Evolutionary conservation across 2,329 filamentous ascomycete species (phyloP), one percentile per base, ranked within the genome.

Genomic region (Cladosporium colombiae): DNA sequence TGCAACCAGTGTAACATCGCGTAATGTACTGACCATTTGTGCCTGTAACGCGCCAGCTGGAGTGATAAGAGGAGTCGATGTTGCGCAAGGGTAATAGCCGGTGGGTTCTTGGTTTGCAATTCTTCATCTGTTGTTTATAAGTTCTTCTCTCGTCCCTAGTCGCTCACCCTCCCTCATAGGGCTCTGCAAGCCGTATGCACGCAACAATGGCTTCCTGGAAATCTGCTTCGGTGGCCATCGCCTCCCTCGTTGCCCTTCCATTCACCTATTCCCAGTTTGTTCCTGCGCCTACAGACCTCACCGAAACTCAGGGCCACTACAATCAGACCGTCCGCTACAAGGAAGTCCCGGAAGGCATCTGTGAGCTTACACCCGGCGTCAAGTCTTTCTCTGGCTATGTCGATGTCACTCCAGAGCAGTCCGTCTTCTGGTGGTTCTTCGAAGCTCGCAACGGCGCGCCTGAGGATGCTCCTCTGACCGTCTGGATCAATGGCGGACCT

Each of bases 401-500:
- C 14, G 84, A 86, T 70, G 78, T 86, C 10, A 80, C 75, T 5
- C 77, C 81, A 3, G 76, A 84, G 49, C 78, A 84, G 65, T 84
- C 86, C 70, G 82, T 84, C 55, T 84, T 87, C 74, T 87, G 81
- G 80, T 84, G 81, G 80, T 82, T 86, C 74, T 87, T 86, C 67
- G 84, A 86, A 71, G 79, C 84, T 14, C 79, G 84, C 35, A 82
- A 83, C 23, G 64, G 27, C 35, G 52, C 82, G 69, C 80, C 86
- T 1, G 69, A 73, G 13, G 79, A 82, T 55, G 85, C 85, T 2
- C 86, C 86, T 0, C 75, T 89, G 35, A 83, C 85, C 0, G 83
- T 88, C 27, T 89, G 86, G 83, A 82, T 89, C 72, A 84, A 84
- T 66, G 85, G 85, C 40, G 87, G 87, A 0, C 87, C 87, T 3